These are phyloP conservation scores for Lipomyces sp. DNA, from an alignment of 805 yeast genomes.

Conservation along the genomic window DNA sequence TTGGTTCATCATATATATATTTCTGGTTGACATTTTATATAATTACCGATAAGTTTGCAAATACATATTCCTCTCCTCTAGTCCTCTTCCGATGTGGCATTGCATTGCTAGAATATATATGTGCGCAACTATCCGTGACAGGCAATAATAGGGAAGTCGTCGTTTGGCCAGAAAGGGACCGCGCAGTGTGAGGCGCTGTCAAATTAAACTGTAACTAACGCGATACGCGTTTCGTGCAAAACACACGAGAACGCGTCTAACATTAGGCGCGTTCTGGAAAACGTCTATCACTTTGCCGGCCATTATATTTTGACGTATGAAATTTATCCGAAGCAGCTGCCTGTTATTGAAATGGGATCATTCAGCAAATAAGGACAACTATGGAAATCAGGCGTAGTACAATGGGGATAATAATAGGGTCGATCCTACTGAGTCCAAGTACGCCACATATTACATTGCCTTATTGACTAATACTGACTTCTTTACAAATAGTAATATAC, in stretches of 20 bases:
- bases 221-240: too few relatives aligned
- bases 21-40: background rate
- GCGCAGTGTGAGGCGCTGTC: too few relatives aligned
- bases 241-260: too few relatives aligned
- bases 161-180: too few relatives aligned
- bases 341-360: background rate
- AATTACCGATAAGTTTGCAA: background rate
- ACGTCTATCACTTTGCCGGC: too few relatives aligned
- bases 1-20: background rate
- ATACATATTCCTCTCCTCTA: background rate
- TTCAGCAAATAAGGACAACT: conserved; percentile 3
- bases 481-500: conserved; percentile 52
- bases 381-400: conserved; percentile 14
- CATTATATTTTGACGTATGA: background rate
- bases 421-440: conserved; percentile 26
- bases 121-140: background rate
- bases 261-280: too few relatives aligned
- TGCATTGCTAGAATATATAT: background rate
- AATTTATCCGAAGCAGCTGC: background rate
- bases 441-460: conserved; percentile 1
- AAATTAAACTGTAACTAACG: too few relatives aligned
- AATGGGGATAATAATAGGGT: conserved; percentile 16
- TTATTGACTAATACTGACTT: background rate
- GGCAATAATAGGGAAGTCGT: too few relatives aligned
- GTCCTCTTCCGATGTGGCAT: background rate